Evolutionary conservation across 345 rosid genomes (phyloP).

Genomic region (Acer saccharum): DNA sequence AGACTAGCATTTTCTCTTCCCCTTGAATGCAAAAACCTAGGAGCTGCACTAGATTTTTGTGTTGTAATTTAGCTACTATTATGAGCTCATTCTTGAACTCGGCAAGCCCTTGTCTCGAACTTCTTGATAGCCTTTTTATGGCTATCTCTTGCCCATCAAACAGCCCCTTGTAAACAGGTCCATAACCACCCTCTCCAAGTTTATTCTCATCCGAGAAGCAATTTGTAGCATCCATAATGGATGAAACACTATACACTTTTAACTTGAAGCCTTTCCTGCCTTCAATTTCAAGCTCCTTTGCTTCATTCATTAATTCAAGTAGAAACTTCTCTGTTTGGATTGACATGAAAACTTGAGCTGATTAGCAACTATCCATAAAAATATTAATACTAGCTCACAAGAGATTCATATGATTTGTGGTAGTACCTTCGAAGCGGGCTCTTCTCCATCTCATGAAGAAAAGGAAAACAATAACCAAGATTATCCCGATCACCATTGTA

Average conservation of each 20-base stretch:
- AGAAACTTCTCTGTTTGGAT: conserved; percentile 5
- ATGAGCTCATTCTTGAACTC: conserved; percentile 33
- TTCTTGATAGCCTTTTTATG: conserved; percentile 1
- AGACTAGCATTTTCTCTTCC: conserved; percentile 25
- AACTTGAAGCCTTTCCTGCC: conserved; percentile 8
- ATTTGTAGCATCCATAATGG: conserved; percentile 17
- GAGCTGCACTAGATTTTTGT: conserved; percentile 24
- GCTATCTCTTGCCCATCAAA: no score
- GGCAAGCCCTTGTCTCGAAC: conserved; percentile 25
- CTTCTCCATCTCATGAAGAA: conserved; percentile 7
- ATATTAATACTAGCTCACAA: no score
- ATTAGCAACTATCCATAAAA: no score
- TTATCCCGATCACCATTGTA: not conserved
- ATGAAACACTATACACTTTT: not conserved
- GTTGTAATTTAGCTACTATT: conserved; percentile 22
- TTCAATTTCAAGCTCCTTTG: conserved; percentile 9
- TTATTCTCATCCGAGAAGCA: not conserved
- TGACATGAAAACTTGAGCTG: not conserved
- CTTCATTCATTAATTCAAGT: conserved; percentile 12
- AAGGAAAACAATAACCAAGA: not conserved
- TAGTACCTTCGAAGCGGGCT: not conserved
- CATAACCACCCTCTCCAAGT: not conserved
- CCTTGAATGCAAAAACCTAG: conserved; percentile 21
- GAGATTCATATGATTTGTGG: no score
- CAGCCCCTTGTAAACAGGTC: conserved; percentile 13